A percentile compares a stretch with the other conserved stretches of the same genome.
Evolutionary conservation across 2,329 filamentous ascomycete species (phyloP).

Genomic region (Ceratocystis huliohia): DNA sequence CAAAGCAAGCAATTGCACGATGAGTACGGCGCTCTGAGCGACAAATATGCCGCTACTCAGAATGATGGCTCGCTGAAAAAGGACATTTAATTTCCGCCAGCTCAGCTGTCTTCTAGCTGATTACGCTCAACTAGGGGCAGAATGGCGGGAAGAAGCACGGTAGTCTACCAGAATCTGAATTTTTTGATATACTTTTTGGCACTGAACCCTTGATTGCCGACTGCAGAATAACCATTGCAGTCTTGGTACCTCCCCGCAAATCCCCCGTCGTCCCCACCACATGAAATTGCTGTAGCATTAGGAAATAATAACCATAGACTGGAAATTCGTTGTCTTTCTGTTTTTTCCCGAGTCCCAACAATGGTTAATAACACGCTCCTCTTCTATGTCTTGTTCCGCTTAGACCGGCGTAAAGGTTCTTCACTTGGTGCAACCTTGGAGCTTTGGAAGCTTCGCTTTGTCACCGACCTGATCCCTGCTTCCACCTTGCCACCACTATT

Average conservation of each 20-base stretch:
- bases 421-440: background rate
- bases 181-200: too few relatives aligned
- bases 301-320: background rate
- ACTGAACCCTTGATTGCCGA: too few relatives aligned
- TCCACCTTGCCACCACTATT: background rate
- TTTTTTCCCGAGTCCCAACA: background rate
- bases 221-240: too few relatives aligned
- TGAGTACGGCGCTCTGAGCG: conserved; percentile 76
- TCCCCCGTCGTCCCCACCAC: background rate
- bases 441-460: background rate
- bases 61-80: conserved; percentile 44
- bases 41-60: conserved; percentile 57
- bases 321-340: background rate
- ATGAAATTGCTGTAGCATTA: background rate
- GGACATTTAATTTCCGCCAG: conserved; percentile 33
- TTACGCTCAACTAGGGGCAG: too few relatives aligned
- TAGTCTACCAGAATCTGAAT: too few relatives aligned
- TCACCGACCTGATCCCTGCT: background rate
- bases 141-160: too few relatives aligned
- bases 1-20: conserved; percentile 70
- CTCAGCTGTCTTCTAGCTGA: too few relatives aligned
- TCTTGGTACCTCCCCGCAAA: too few relatives aligned
- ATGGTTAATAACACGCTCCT: background rate
- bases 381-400: conserved; percentile 8
- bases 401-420: conserved; percentile 13